phyloP scores from a whole-genome alignment of 2,329 filamentous ascomycete species.

The Coleophoma cylindrospora region DNA sequence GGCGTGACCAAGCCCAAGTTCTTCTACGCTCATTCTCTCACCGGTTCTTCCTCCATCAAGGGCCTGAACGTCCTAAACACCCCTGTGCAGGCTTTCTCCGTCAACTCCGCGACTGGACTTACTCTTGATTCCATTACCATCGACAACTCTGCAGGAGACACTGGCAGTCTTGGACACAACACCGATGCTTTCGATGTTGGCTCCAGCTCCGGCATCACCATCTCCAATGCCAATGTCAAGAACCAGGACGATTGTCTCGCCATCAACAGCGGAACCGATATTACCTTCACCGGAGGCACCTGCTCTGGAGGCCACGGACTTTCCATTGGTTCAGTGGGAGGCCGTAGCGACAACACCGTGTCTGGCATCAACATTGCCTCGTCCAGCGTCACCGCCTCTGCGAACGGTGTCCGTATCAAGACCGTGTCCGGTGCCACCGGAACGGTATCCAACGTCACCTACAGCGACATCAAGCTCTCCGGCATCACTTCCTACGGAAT shows the following conservation, averaged over 20 bases:
- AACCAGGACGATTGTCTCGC: slow-evolving; percentile 56
- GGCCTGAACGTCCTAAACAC: slow-evolving; percentile 44
- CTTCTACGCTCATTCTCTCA: not conserved
- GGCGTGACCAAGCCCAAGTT: slow-evolving; percentile 26
- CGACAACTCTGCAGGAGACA: slow-evolving; percentile 28
- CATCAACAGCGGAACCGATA: slow-evolving; percentile 42
- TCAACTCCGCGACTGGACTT: slow-evolving; percentile 41
- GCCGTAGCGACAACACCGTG: slow-evolving; percentile 22
- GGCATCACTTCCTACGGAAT: slow-evolving; percentile 42
- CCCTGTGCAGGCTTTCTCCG: slow-evolving; percentile 44
- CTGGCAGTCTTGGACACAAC: slow-evolving; percentile 32
- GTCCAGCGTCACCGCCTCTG: slow-evolving; percentile 17
- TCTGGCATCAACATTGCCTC: slow-evolving; percentile 20
- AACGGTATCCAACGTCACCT: slow-evolving; percentile 37
- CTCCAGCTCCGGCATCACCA: slow-evolving; percentile 37
- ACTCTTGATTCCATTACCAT: slow-evolving; percentile 52
- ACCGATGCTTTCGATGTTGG: slow-evolving; percentile 48
- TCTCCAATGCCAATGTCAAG: slow-evolving; percentile 42
- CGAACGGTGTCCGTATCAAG: slow-evolving; percentile 31
- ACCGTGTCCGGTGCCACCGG: slow-evolving; percentile 30
- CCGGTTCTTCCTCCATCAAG: slow-evolving; percentile 20
- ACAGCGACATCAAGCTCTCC: slow-evolving; percentile 37
- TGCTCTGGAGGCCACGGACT: slow-evolving; percentile 20
- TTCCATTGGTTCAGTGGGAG: slow-evolving; percentile 22
- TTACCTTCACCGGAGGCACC: slow-evolving; percentile 11